Evolutionary conservation across 495 filamentous ascomycete species (phyloP), one percentile per base, ranked within the genome.

Genomic region (Penicillium diatomitis): DNA sequence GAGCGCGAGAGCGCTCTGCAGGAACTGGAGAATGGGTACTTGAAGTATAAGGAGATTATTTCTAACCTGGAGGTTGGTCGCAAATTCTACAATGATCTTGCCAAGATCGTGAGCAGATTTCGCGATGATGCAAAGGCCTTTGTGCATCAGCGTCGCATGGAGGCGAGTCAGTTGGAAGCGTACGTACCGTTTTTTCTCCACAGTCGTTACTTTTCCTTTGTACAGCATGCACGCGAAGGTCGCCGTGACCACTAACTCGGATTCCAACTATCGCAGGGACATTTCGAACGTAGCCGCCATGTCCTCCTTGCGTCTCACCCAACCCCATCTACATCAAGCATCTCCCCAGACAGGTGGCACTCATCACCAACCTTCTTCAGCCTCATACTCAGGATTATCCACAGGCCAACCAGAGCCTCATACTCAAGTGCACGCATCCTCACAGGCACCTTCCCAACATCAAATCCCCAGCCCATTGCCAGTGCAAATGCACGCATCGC

Each of bases 1-100:
- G 87, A 95, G 54, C 79, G 92, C 27, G 91, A 96, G 58, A 78
- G 82, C 52, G 89, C 89, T 0, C 67, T 98, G 28, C 92, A 98
- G 63, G 81, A 80, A 38, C 74, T 98, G 20, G 91, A 97, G 62
- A 92, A 89, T 47, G 92, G 88, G 6, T 96, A 94, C 61, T 76
- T 87, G 65, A 92, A 89, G 67, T 96, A 96, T 67, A 94, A 92
- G 65, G 90, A 98, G 64, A 85, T 96, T 46, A 80, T 94, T 38
- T 85, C 77, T 38, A 94, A 97, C 58, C 68, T 96, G 0, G 88
- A 96, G 47, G 86, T 84, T 0, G 92, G 88, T 2, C 69, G 91
- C 38, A 96, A 95, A 57, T 98, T 98, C 63, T 98, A 97, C 70
- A 97, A 98, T 60, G 90, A 96, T 57, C 77, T 98, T 2, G 86